A percentile compares a stretch with the other conserved stretches of the same genome.
These are phyloP conservation scores for Diaporthe australafricana DNA, from an alignment of 2,329 filamentous ascomycete genomes.

Conservation along the genomic window DNA sequence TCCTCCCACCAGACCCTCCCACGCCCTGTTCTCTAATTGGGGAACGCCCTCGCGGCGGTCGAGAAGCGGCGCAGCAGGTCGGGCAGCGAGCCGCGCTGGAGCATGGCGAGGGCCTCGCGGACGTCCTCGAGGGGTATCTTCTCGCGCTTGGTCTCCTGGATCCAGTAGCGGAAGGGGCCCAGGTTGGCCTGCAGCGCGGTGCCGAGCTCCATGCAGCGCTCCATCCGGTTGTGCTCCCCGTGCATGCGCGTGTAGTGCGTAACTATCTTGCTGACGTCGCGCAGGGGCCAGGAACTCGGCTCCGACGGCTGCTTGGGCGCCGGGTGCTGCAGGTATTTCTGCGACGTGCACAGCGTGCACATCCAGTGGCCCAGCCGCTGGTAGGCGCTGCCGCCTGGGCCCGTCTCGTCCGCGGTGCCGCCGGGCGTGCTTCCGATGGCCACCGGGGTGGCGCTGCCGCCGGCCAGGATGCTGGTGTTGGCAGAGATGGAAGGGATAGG, in stretches of 20 bases:
- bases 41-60: constrained; percentile 50
- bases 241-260: constrained; percentile 61
- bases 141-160: constrained; percentile 54
- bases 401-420: constrained; percentile 37
- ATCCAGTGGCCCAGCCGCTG: constrained; percentile 60
- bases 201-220: constrained; percentile 57
- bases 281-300: constrained; percentile 60
- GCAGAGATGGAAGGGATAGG: constrained; percentile 10
- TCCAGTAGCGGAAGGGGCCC: constrained; percentile 61
- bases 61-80: constrained; percentile 49
- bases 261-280: constrained; percentile 59
- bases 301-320: constrained; percentile 54
- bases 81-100: constrained; percentile 53
- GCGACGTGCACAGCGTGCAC: constrained; percentile 56
- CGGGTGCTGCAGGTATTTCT: constrained; percentile 56
- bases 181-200: constrained; percentile 55
- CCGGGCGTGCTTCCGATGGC: neutral
- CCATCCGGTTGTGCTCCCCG: constrained; percentile 53
- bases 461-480: neutral
- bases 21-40: constrained; percentile 25
- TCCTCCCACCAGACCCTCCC: neutral
- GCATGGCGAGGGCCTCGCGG: constrained; percentile 49
- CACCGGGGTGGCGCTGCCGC: neutral
- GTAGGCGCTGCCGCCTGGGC: constrained; percentile 39
- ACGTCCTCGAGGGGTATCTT: constrained; percentile 49